Conservation (phyloP, 2,329 filamentous ascomycete species). For the Ophiostoma sp. region DNA sequence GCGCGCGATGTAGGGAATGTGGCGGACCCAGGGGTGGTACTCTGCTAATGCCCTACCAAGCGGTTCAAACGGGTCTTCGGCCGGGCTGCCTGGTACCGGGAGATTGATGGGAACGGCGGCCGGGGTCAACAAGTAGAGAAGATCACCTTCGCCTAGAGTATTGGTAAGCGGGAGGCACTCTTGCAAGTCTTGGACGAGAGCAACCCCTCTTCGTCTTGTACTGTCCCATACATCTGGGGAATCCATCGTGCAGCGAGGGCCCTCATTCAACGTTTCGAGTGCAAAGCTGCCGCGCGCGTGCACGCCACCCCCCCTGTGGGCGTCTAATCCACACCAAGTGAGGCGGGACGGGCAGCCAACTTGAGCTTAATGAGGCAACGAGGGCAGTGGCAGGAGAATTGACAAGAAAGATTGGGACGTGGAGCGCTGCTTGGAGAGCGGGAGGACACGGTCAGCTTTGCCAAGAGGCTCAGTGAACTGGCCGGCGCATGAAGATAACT, state of each 20-base stretch:
- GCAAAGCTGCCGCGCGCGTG: slow-evolving; percentile 19
- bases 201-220: slow-evolving; percentile 29
- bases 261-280: background rate
- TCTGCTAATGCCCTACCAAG: slow-evolving; percentile 64
- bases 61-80: slow-evolving; percentile 68
- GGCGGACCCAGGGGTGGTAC: slow-evolving; percentile 62
- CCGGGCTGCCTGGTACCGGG: slow-evolving; percentile 42
- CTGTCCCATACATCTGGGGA: slow-evolving; percentile 31
- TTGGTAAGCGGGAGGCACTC: slow-evolving; percentile 50
- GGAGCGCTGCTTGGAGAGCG: background rate
- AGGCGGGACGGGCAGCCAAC: background rate
- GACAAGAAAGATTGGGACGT: background rate
- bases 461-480: background rate
- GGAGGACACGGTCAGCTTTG: background rate
- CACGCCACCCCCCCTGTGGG: slow-evolving; percentile 17
- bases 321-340: background rate
- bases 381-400: background rate
- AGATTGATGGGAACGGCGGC: slow-evolving; percentile 50
- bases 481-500: background rate
- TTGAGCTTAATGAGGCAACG: background rate
- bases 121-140: slow-evolving; percentile 64
- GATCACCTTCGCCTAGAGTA: slow-evolving; percentile 48
- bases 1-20: slow-evolving; percentile 68
- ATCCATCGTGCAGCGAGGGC: slow-evolving; percentile 24
- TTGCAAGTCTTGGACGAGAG: slow-evolving; percentile 46